Evolutionary conservation across 129 eudicot species (phyloP), one percentile per base, ranked within the genome.

Genomic region (Dittrichia graveolens): DNA sequence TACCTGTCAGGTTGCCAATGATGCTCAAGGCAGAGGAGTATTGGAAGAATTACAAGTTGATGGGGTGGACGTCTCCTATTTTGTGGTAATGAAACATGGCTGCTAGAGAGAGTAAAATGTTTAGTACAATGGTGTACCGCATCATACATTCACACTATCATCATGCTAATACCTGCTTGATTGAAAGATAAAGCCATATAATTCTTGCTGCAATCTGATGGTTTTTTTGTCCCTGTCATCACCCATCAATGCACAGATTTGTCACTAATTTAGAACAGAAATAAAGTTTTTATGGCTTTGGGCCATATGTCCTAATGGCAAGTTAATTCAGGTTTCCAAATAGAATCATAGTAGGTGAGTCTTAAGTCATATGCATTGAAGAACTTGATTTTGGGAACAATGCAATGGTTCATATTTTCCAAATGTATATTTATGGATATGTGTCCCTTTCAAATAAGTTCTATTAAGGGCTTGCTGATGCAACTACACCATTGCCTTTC

Each of bases 31-130:
- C 41, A 85, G 83, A 72, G 91, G 89, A 14, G 69, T 87, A 16
- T 79, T 92, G 86, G 91, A 92, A 47, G 98, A 92, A 75, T 79
- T 92, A 65, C 85, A 83, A 78, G 88, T 83, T 78, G 98, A 93
- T 85, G 83, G 95, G 18, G 95, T 93, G 19, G 95, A 93, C 78
- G 84, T 95, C 52, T 89, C 96, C 41, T 87, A 77, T 81, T 61
- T 89, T 59, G 90, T 89, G 86, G 98, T 93, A 74, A 67, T 39
- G 16, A 61, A 61, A 58, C 37, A 45, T 54, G 46, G 14, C 53
- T 42, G 40, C n/a, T n/a, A n/a, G 14, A 50, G 31, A 54, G 62
- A 63, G 13, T 61, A 37, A 14, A 18, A 38, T 37, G 1, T 50
- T 41, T 12, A 59, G 53, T 40, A 37, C 6, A 46, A 45, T 18